Percentiles rank a stretch among this genome's conserved stretches.
Evolutionary conservation across 306 rosid genomes (phyloP).

Genomic region (Arachis stenosperma): DNA sequence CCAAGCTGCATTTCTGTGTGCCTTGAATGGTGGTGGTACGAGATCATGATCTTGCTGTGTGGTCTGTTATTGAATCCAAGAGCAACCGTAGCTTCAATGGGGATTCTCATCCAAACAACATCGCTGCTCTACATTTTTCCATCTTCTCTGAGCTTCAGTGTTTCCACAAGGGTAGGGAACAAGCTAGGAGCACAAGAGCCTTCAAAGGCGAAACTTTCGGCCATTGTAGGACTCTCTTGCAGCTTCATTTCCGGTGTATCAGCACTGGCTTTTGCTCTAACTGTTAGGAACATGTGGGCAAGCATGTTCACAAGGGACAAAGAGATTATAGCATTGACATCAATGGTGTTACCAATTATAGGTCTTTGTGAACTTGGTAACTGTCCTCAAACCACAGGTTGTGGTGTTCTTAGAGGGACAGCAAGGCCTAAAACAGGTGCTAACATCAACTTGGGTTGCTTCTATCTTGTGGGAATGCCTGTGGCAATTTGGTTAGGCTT

Average conservation of each 20-base stretch:
- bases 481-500: constrained; percentile 70
- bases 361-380: constrained; percentile 94
- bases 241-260: constrained; percentile 65
- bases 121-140: constrained; percentile 86
- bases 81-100: constrained; percentile 94
- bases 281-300: constrained; percentile 80
- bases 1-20: constrained; percentile 94
- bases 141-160: constrained; percentile 81
- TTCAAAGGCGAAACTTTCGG: constrained; percentile 62
- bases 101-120: constrained; percentile 85
- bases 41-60: constrained; percentile 85
- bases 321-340: constrained; percentile 63
- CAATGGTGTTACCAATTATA: constrained; percentile 80
- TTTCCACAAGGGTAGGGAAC: constrained; percentile 87
- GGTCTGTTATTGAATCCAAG: constrained; percentile 65
- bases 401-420: constrained; percentile 88
- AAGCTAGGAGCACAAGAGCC: constrained; percentile 79
- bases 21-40: constrained; percentile 99
- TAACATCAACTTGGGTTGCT: constrained; percentile 78
- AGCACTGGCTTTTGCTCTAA: constrained; percentile 64
- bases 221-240: constrained; percentile 71
- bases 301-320: constrained; percentile 70
- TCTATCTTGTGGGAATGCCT: constrained; percentile 90
- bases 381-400: constrained; percentile 95
- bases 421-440: constrained; percentile 94